Conservation (phyloP, 305 asterid species). For the Andrographis paniculata region DNA sequence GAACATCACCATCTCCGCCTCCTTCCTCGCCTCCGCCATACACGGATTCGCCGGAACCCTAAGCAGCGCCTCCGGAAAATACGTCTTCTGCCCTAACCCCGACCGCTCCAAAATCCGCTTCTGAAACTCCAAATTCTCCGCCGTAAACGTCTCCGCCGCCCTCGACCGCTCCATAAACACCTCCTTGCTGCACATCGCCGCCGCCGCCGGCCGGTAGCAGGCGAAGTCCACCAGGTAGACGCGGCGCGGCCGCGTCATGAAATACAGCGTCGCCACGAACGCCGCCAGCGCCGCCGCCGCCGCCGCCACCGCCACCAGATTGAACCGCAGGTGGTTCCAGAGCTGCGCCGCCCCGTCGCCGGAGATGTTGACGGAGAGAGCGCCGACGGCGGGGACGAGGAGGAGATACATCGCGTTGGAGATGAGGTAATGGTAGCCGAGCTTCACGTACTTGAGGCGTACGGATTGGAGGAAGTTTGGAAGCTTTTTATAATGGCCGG, state of each 20-base stretch:
- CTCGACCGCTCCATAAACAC: conserved; percentile 38
- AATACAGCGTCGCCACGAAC: conserved; percentile 45
- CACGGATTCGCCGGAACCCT: conserved; percentile 37
- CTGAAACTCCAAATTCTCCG: conserved; percentile 53
- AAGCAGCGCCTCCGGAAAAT: conserved; percentile 41
- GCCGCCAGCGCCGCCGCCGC: conserved; percentile 37
- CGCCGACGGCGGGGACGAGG: conserved; percentile 37
- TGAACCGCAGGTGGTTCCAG: conserved; percentile 44
- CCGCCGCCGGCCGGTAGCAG: conserved; percentile 51
- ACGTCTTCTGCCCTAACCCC: conserved; percentile 70
- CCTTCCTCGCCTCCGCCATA: conserved; percentile 59
- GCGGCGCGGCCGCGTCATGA: conserved; percentile 53
- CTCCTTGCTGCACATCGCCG: conserved; percentile 40
- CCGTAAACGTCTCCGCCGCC: conserved; percentile 27
- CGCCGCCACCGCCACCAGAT: conserved; percentile 34
- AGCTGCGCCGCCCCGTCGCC: conserved; percentile 24
- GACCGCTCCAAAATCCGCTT: conserved; percentile 57
- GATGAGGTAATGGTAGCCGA: conserved; percentile 61
- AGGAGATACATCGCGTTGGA: conserved; percentile 46
- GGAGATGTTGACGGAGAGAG: conserved; percentile 24
- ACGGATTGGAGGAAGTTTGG: conserved; percentile 56
- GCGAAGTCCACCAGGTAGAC: conserved; percentile 59
- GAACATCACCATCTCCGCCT: conserved; percentile 71
- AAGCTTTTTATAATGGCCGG: conserved; percentile 25
- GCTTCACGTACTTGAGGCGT: conserved; percentile 60